Percentiles rank a stretch among this genome's conserved stretches.
Conservation (phyloP, 2,329 filamentous ascomycete species). For the Penicillium sclerotiorum region DNA sequence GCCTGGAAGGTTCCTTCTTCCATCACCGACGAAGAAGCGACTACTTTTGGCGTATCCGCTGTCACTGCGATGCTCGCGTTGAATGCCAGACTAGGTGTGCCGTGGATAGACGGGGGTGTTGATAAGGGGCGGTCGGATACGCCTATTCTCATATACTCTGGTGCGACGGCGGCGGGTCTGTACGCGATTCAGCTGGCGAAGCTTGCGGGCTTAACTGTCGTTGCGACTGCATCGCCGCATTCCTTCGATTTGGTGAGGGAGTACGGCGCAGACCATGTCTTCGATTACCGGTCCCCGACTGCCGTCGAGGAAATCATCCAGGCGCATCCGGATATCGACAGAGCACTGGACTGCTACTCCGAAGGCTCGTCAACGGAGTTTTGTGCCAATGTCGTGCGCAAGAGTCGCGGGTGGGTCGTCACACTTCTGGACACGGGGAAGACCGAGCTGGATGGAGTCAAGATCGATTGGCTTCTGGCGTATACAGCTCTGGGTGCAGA, state of each 20-base stretch:
- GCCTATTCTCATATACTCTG: conserved; percentile 18
- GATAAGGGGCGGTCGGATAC: not conserved
- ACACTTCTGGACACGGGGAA: conserved; percentile 13
- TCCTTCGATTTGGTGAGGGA: conserved; percentile 14
- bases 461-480: conserved; percentile 13
- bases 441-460: conserved; percentile 11
- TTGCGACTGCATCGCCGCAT: conserved; percentile 11
- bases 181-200: conserved; percentile 36
- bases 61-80: conserved; percentile 21
- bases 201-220: conserved; percentile 30
- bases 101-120: conserved; percentile 29
- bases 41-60: conserved; percentile 27
- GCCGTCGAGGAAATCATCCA: conserved; percentile 13
- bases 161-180: conserved; percentile 11
- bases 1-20: conserved; percentile 34
- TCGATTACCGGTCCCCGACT: conserved; percentile 16
- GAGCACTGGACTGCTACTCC: conserved; percentile 19
- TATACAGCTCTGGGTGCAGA: conserved; percentile 16
- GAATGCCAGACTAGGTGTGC: conserved; percentile 22
- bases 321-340: conserved; percentile 14
- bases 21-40: conserved; percentile 34
- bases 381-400: conserved; percentile 14
- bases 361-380: conserved; percentile 16
- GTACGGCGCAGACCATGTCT: conserved; percentile 17
- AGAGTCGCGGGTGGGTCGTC: conserved; percentile 12